Base-by-base conservation (phyloP, 768 basidiomycete genomes). In the Boletus sp. region DNA sequence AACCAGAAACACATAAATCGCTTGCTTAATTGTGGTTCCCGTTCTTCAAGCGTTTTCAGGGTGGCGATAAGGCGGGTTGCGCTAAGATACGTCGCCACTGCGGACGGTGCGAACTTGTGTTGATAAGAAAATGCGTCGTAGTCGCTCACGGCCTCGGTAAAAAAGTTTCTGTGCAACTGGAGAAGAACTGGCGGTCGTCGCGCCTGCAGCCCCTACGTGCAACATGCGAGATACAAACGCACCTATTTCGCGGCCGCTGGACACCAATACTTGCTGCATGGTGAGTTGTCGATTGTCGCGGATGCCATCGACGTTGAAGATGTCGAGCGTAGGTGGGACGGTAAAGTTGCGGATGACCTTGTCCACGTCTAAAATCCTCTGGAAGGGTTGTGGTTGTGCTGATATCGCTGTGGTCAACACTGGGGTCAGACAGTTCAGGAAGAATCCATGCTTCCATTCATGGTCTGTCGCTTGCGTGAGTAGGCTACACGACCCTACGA, bases 1-100 rank as follows among this genome's bases (percentile, higher is more conserved):
- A 85, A 84, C 87, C 88, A 90, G 61, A 87, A 82, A 65, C 83
- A 80, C 68, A 86, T 77, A 59, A 87, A 85, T 30, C 88, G 78
- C 48, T 79, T 78, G 57, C 81, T 82, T 47, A 88, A 68, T 58
- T 83, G 79, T 8, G 82, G 79, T 64, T 86, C 81, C 56, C 79
- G 75, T 37, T 78, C 72, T 65, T 80, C 84, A 23, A 88, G 70
- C 34, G 73, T 75, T 56, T 83, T 79, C 17, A 87, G 69, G 2
- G 80, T 76, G 58, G 77, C 76, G 30, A 88, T 82, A 48, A 89
- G 70, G 37, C 74, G 81, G 44, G 79, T 77, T 9, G 83, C 80
- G 25, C 81, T 75, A 21, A 81, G 75, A 68, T 83, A 88, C 13
- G 84, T 85, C 11, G 87, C 87, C 5, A 88, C 74, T 13, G 85